Evolutionary conservation across 2,329 filamentous ascomycete species (phyloP), one percentile per base, ranked within the genome.

Genomic region (Aspergillus melleus): DNA sequence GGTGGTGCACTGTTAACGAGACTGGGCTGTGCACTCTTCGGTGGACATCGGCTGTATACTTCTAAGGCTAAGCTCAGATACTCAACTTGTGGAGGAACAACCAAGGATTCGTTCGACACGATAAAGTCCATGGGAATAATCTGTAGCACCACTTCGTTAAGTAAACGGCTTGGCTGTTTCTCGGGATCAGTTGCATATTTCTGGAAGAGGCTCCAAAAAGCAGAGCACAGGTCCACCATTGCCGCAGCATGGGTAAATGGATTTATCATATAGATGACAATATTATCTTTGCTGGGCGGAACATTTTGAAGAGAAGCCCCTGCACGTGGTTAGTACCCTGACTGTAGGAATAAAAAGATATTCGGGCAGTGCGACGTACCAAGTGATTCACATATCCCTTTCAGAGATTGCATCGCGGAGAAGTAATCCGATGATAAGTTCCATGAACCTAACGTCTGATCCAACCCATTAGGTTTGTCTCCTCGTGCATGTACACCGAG

Each of bases 261-360:
- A 64, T 86, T 83, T 53, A 88, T 70, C 58, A 88, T 82, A 68
- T 86, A 88, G 51, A 88, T 76, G 36, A 88, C 81, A 49, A 84
- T 76, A 61, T 77, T 83, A 14, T 77, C 72, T 10, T 68, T 70
- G 32, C 64, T 70, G 12, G 71, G 66, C 16, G 75, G 62, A 29
- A 69, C 64, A 42, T 73, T 72, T 2, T 74, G 68, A 24, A 80
- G 67, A 52, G 74, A 69, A 14, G 61, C 67, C 20, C 75, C 78
- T 77, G 30, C n/a, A 24, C 30, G 39, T 49, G 19, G 57, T 71
- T 61, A 70, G 64, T 54, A n/a, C 30, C 5, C 36, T 42, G 16
- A 8, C 6, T 8, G 9, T 29, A 49, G 11, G 36, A 24, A 44
- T 9, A 19, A 4, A n/a, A 42, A 6, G 16, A 29, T 29, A 32